Base-by-base conservation (phyloP, 2,329 filamentous ascomycete genomes). In the Cladosporium austrohemisphaericum region DNA sequence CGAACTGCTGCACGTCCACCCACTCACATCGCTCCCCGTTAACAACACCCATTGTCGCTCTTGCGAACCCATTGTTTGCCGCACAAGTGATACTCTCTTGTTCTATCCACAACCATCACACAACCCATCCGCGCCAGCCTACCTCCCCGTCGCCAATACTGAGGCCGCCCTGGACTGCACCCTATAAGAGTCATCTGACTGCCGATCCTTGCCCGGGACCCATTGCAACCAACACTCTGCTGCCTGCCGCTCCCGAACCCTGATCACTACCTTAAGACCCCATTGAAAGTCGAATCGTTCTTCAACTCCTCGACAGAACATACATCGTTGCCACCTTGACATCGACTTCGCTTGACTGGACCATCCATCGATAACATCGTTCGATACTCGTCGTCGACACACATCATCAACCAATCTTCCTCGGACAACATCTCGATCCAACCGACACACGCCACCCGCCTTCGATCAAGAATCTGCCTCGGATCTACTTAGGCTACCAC, bases 171-270 rank as follows among this genome's bases (percentile, higher is more conserved):
- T 22, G 23, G 11, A 38, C 33, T 20, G 44, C 25, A 29, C 33
- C 41, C 23, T 23, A 36, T 36, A 47, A 38, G 44, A 47, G 44
- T 47, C 33, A 47, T 47, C 44, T 47, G 44, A 47, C 44, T 18
- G 44, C n/a, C 33, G 44, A 47, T 47, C 44, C 19, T 25, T 16
- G 11, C n/a, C 25, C 44, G 33, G n/a, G 33, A 31, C 23, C 32
- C 44, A 47, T 47, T 38, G 44, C 22, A 47, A 47, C 44, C 44
- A 47, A 47, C 44, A 47, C 44, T 31, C 44, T 47, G 44, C 44
- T 47, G 44, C 44, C 44, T 45, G 41, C 41, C 41, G 25, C 44
- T 31, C 18, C 25, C 9, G 44, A 18, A 47, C 44, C 44, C 25
- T 46, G 33, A 29, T n/a, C 23, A 19, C 26, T 38, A 38, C 33